Percentiles rank a stretch among this genome's conserved stretches.
Conservation (phyloP, 2,329 filamentous ascomycete genomes). For the Apiospora hydei region DNA sequence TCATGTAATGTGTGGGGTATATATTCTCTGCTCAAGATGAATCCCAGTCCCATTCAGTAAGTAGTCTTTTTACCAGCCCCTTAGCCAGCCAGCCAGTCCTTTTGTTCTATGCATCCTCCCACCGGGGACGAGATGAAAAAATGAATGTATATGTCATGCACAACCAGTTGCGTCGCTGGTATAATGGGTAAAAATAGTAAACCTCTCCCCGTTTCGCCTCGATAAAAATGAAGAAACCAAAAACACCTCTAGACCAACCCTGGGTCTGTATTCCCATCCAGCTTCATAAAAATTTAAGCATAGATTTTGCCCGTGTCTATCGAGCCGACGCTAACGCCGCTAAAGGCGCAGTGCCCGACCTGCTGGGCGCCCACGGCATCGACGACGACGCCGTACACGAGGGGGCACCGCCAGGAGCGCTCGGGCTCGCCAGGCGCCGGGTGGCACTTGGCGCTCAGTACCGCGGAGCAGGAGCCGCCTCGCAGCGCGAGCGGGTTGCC, state of each 20-base stretch:
- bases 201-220: slow-evolving; percentile 1
- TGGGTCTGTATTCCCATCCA: neutral
- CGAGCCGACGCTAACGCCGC: slow-evolving; percentile 42
- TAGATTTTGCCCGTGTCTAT: slow-evolving; percentile 49
- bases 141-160: slow-evolving; percentile 2
- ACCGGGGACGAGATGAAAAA: neutral
- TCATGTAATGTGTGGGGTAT: neutral
- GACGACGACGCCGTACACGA: slow-evolving; percentile 56
- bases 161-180: slow-evolving; percentile 13
- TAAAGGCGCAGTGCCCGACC: slow-evolving; percentile 54
- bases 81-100: neutral
- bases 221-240: neutral
- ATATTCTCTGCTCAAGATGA: slow-evolving; percentile 15
- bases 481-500: slow-evolving; percentile 58
- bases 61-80: neutral
- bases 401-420: slow-evolving; percentile 44
- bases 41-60: slow-evolving; percentile 11
- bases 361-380: slow-evolving; percentile 45
- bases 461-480: slow-evolving; percentile 59
- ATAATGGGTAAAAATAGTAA: slow-evolving; percentile 21
- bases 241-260: neutral
- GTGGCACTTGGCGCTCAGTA: slow-evolving; percentile 59
- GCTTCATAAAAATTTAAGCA: slow-evolving; percentile 36
- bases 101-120: neutral
- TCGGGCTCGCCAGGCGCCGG: slow-evolving; percentile 39